phyloP scores from a whole-genome alignment of 129 eudicot species.

The Flaveria trinervia region DNA sequence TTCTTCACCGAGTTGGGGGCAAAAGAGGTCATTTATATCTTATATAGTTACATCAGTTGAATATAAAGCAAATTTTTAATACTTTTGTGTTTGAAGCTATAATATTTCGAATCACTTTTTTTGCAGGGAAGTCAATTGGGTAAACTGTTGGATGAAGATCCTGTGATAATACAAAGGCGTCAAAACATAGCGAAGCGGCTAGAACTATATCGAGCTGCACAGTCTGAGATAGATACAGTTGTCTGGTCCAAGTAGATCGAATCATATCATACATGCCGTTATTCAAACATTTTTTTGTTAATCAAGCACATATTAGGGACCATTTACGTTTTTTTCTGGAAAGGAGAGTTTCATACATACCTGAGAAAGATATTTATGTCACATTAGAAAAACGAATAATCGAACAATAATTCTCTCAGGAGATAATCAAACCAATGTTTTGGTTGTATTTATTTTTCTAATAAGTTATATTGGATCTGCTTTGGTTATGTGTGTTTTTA shows the following conservation, averaged over 20 bases:
- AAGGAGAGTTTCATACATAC: neutral
- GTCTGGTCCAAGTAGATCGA: slow-evolving; percentile 74
- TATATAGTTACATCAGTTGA: too few species aligned
- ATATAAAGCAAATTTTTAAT: neutral
- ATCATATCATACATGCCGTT: neutral
- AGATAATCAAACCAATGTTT: too few species aligned
- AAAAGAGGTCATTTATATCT: slow-evolving; percentile 53
- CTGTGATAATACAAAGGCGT: slow-evolving; percentile 81
- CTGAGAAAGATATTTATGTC: neutral
- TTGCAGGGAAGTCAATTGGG: slow-evolving; percentile 76
- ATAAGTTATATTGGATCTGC: too few species aligned
- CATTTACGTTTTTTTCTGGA: neutral
- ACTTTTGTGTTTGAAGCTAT: neutral
- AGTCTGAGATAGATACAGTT: slow-evolving; percentile 82
- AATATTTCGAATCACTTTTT: neutral
- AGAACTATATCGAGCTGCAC: slow-evolving; percentile 90
- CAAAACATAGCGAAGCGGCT: slow-evolving; percentile 70
- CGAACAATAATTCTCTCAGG: too few species aligned
- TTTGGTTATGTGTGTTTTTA: too few species aligned
- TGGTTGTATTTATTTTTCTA: too few species aligned
- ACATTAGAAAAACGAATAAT: too few species aligned
- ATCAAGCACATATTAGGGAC: too few species aligned
- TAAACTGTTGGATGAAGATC: slow-evolving; percentile 90
- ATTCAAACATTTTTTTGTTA: neutral
- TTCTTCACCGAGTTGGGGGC: slow-evolving; percentile 88